Percentiles rank a stretch among this genome's conserved stretches.
These are phyloP conservation scores for Cyphellophora europaea DNA, from an alignment of 2,329 filamentous ascomycete species.

Conservation along the genomic window DNA sequence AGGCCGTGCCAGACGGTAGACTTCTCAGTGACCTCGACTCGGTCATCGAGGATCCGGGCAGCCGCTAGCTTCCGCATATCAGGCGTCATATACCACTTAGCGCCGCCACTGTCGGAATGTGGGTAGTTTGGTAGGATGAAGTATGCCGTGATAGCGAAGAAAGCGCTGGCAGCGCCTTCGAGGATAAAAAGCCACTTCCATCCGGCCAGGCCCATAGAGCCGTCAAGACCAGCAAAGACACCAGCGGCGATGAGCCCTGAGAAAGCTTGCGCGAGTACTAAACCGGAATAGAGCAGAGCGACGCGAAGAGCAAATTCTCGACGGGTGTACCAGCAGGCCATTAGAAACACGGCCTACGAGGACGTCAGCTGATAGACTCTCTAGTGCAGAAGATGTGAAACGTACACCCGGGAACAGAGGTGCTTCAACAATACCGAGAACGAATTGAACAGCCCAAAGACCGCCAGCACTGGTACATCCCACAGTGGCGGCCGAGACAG, in stretches of 20 bases:
- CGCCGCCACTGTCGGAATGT: background rate
- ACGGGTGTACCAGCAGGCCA: slow-evolving; percentile 54
- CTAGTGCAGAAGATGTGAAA: too few relatives aligned
- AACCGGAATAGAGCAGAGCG: slow-evolving; percentile 40
- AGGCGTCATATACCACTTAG: slow-evolving; percentile 10
- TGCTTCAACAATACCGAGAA: too few relatives aligned
- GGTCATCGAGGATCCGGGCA: slow-evolving; percentile 33
- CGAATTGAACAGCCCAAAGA: too few relatives aligned
- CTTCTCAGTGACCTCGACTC: slow-evolving; percentile 29
- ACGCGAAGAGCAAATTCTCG: slow-evolving; percentile 46
- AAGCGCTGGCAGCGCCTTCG: slow-evolving; percentile 4
- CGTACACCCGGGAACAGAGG: too few relatives aligned
- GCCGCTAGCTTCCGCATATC: slow-evolving; percentile 32
- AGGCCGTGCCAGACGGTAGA: slow-evolving; percentile 5
- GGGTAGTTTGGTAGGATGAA: slow-evolving; percentile 9
- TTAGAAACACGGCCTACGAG: slow-evolving; percentile 21
- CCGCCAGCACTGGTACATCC: too few relatives aligned
- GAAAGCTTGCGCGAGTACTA: slow-evolving; percentile 36
- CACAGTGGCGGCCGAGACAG: too few relatives aligned
- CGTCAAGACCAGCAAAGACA: slow-evolving; percentile 28
- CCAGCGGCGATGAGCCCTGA: slow-evolving; percentile 39
- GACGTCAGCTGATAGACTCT: too few relatives aligned
- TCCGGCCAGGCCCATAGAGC: slow-evolving; percentile 27
- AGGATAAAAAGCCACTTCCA: slow-evolving; percentile 20
- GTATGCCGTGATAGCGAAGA: slow-evolving; percentile 3